A percentile compares a stretch with the other conserved stretches of the same genome.
phyloP scores from a whole-genome alignment of 495 filamentous ascomycete genomes.

The Baudoinia panamericana region DNA sequence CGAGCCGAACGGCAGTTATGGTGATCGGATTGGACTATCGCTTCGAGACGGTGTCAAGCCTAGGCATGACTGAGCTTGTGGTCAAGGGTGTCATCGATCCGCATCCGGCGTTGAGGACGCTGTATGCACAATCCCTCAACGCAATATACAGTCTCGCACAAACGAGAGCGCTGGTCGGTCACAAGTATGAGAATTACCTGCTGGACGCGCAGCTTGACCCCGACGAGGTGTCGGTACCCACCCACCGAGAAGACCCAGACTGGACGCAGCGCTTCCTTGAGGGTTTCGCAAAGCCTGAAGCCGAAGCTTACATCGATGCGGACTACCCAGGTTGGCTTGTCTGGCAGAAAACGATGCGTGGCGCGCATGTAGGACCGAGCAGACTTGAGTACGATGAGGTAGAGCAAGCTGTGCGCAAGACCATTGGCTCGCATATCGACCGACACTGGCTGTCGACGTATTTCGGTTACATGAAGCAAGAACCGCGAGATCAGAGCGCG shows the following conservation, averaged over 20 bases:
- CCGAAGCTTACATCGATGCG: conserved; percentile 78
- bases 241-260: conserved; percentile 53
- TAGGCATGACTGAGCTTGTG: conserved; percentile 72
- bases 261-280: conserved; percentile 69
- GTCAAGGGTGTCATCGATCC: conserved; percentile 73
- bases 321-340: conserved; percentile 97
- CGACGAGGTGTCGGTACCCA: conserved; percentile 60
- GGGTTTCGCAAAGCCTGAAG: conserved; percentile 64
- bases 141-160: conserved; percentile 72
- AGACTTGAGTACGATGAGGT: conserved; percentile 72
- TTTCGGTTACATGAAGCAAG: conserved; percentile 91
- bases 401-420: conserved; percentile 59
- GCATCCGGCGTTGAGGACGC: conserved; percentile 70
- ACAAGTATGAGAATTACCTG: conserved; percentile 76
- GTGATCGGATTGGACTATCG: conserved; percentile 77
- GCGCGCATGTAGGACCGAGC: conserved; percentile 53
- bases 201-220: conserved; percentile 58
- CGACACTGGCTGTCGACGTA: conserved; percentile 75
- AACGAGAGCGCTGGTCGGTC: conserved; percentile 68
- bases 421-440: conserved; percentile 69
- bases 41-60: conserved; percentile 73
- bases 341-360: conserved; percentile 76
- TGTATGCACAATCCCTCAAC: conserved; percentile 68
- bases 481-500: conserved; percentile 67
- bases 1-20: conserved; percentile 73